Percentiles rank a stretch among this genome's conserved stretches.
phyloP scores from a whole-genome alignment of 495 filamentous ascomycete genomes.

The Trichoderma asperelloides region DNA sequence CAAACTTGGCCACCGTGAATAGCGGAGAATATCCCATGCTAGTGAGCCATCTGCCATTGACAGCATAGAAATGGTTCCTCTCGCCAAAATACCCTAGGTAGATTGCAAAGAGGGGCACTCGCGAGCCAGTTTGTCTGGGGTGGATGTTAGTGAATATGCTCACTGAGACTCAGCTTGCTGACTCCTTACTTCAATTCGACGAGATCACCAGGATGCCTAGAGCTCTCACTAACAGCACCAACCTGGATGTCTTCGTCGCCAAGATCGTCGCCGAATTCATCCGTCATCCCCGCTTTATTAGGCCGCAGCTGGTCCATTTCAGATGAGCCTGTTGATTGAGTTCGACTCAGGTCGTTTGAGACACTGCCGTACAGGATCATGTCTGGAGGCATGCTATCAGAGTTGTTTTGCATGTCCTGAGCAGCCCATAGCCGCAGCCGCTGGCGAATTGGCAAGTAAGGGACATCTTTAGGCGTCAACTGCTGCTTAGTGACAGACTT shows the following conservation, averaged over 20 bases:
- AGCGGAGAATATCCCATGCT: conserved; percentile 33
- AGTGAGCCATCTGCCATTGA: conserved; percentile 65
- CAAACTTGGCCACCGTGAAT: conserved; percentile 59
- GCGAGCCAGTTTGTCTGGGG: conserved; percentile 19
- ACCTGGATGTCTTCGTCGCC: conserved; percentile 1
- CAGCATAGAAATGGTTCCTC: conserved; percentile 63
- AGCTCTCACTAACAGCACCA: conserved; percentile 14
- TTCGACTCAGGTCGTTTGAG: conserved; percentile 7
- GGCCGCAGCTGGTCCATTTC: conserved; percentile 2
- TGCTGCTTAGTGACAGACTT: neutral
- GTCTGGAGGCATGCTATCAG: conserved; percentile 1
- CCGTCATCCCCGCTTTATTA: neutral
- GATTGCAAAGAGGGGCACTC: conserved; percentile 49
- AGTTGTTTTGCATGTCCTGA: neutral
- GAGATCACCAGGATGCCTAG: conserved; percentile 56
- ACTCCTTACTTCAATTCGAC: conserved; percentile 50
- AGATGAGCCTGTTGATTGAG: neutral
- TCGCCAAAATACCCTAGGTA: conserved; percentile 56
- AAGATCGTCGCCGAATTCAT: neutral
- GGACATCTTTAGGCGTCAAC: neutral
- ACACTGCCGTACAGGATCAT: neutral
- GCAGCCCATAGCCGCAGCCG: conserved; percentile 1
- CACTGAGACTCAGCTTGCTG: neutral
- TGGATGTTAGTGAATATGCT: conserved; percentile 13
- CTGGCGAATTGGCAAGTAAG: conserved; percentile 3